Conservation (phyloP, 306 rosid genomes). For the Dalbergia oliveri region DNA sequence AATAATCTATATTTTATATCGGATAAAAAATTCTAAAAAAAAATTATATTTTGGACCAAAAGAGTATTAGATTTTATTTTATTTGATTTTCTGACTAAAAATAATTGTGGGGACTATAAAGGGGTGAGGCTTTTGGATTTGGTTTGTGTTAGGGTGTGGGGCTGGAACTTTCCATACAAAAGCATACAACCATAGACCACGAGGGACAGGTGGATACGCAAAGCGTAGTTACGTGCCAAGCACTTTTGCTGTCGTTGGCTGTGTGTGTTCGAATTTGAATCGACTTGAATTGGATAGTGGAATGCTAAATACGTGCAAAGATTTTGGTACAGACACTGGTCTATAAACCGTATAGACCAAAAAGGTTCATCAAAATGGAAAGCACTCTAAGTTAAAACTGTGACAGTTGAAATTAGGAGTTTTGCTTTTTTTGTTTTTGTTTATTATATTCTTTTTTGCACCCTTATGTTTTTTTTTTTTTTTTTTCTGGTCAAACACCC, state of each 20-base stretch:
- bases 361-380: not conserved
- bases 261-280: not conserved
- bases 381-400: not conserved
- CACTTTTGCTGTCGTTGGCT: conserved; percentile 31
- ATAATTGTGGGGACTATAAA: too few relatives aligned
- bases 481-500: too few relatives aligned
- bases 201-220: conserved; percentile 34
- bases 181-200: not conserved
- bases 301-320: not conserved
- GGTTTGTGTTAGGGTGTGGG: not conserved
- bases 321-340: not conserved
- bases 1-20: too few relatives aligned
- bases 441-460: too few relatives aligned
- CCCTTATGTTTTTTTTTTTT: too few relatives aligned
- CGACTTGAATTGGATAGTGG: not conserved
- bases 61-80: too few relatives aligned
- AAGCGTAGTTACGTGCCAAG: conserved; percentile 23
- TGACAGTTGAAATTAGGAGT: not conserved
- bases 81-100: too few relatives aligned
- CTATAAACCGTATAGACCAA: not conserved
- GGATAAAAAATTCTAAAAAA: too few relatives aligned
- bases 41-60: too few relatives aligned
- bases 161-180: not conserved
- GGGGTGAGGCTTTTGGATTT: too few relatives aligned
- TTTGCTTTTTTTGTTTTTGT: too few relatives aligned